Conservation (phyloP, 345 rosid species). For the Geranium brycei region DNA sequence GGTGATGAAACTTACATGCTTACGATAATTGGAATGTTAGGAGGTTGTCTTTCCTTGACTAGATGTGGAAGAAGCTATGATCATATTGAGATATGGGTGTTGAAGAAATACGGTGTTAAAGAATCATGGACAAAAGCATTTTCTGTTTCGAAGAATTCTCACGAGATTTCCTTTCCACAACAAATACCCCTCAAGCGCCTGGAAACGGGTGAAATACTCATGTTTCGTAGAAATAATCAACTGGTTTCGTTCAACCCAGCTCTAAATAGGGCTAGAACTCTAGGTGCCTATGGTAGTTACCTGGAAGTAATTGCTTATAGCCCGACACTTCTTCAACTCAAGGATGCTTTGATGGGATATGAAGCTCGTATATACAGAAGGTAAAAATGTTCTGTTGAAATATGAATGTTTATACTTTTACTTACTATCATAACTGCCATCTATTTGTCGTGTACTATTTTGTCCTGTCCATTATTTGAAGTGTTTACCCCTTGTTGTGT, state of each 20-base stretch:
- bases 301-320: background rate
- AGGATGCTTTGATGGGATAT: background rate
- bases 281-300: background rate
- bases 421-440: too few relatives aligned
- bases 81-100: background rate
- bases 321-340: background rate
- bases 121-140: slow-evolving; percentile 1
- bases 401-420: too few relatives aligned
- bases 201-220: background rate
- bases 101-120: slow-evolving; percentile 2
- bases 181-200: background rate
- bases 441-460: too few relatives aligned
- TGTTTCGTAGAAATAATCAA: too few relatives aligned
- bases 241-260: background rate
- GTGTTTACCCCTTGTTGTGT: too few relatives aligned
- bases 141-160: background rate
- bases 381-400: background rate
- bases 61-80: background rate
- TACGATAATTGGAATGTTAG: background rate
- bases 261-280: too few relatives aligned
- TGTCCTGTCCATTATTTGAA: too few relatives aligned
- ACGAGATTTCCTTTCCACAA: too few relatives aligned
- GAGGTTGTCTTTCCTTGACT: background rate
- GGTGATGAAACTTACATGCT: too few relatives aligned
- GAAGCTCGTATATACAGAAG: background rate